phyloP scores from a whole-genome alignment of 441 rosid species.

The Adansonia grandidieri region DNA sequence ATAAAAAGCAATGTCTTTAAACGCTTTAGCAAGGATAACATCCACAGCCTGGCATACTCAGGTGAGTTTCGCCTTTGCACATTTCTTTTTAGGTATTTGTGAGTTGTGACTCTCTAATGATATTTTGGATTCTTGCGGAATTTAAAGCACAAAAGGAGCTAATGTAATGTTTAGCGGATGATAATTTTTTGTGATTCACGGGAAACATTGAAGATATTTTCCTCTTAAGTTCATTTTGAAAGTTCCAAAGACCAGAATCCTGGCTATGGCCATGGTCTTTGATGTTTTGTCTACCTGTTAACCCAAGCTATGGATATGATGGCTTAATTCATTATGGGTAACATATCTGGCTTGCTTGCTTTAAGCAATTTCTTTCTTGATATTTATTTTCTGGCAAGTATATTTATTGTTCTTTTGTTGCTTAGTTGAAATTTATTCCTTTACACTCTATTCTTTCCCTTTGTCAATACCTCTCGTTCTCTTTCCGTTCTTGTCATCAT shows the following conservation, averaged over 20 bases:
- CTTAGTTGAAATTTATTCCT: neutral
- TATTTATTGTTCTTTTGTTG: neutral
- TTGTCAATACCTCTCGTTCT: neutral
- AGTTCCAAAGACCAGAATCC: neutral
- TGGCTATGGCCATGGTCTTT: conserved; percentile 12
- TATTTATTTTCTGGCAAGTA: neutral
- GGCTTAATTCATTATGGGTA: neutral
- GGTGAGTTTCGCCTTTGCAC: conserved; percentile 55
- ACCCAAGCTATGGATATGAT: neutral
- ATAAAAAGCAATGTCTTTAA: conserved; percentile 95
- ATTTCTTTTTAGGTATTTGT: conserved; percentile 16
- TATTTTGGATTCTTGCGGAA: conserved; percentile 14
- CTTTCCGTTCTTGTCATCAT: neutral
- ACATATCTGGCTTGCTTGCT: neutral
- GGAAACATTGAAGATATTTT: neutral
- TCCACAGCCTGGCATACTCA: conserved; percentile 76
- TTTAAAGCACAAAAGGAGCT: neutral
- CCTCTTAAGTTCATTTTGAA: neutral
- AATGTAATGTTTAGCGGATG: neutral
- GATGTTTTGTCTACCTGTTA: conserved; percentile 5
- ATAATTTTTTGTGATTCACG: neutral
- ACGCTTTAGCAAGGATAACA: conserved; percentile 93
- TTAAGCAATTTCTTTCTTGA: neutral
- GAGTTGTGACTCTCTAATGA: conserved; percentile 6
- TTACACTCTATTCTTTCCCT: neutral